phyloP scores from a whole-genome alignment of 2,329 filamentous ascomycete genomes.

The Penicillium brevicompactum region DNA sequence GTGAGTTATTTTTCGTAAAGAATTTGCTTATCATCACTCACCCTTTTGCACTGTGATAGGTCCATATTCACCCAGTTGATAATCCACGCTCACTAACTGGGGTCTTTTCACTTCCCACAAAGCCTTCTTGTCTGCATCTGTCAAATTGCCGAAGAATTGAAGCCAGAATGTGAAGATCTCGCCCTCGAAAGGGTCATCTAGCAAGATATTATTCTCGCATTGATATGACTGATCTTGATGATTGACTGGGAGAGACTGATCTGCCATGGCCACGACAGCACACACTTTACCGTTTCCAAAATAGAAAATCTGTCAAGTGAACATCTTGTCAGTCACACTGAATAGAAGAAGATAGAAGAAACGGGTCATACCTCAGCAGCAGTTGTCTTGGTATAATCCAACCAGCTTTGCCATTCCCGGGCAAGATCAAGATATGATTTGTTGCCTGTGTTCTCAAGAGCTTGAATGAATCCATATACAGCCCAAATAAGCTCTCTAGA shows the following conservation, averaged over 20 bases:
- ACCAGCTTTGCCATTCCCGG: constrained; percentile 42
- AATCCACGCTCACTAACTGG: constrained; percentile 42
- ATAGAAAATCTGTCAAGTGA: constrained; percentile 37
- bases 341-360: not conserved
- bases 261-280: constrained; percentile 40
- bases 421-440: constrained; percentile 34
- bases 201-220: constrained; percentile 37
- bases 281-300: constrained; percentile 43
- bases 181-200: constrained; percentile 50
- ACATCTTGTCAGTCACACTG: not conserved
- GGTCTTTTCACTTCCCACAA: constrained; percentile 45
- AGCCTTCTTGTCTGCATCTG: constrained; percentile 34
- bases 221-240: constrained; percentile 34
- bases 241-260: constrained; percentile 37
- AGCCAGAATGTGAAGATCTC: constrained; percentile 48
- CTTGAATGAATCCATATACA: constrained; percentile 45
- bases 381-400: constrained; percentile 45
- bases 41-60: constrained; percentile 49
- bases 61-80: constrained; percentile 38
- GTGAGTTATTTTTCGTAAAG: not conserved
- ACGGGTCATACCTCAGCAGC: constrained; percentile 28
- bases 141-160: constrained; percentile 41
- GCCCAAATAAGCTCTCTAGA: constrained; percentile 47
- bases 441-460: constrained; percentile 32
- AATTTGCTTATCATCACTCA: not conserved